Base-by-base conservation (phyloP, 2,329 filamentous ascomycete species). In the Sclerotinia nivalis region DNA sequence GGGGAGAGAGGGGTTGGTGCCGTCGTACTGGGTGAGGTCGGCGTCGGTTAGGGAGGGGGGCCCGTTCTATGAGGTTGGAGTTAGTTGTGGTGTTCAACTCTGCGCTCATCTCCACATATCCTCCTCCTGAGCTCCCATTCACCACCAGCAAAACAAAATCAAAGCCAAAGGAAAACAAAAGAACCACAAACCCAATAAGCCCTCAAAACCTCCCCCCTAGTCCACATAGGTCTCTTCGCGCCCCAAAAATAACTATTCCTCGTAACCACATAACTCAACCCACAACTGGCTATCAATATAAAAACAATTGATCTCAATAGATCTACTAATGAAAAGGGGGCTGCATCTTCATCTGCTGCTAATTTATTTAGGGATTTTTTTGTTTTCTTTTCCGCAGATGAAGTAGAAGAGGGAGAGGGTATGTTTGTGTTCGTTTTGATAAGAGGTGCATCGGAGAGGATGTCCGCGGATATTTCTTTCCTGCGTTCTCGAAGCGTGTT, bases 11-110 rank as follows among this genome's bases (percentile, higher is more conserved):
- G 89, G 83, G 80, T 97, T 89, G 70, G 83, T 86, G 82, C 96
- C 96, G 81, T 97, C 90, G 84, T 91, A 96, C 65, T 83, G 79
- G 59, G 86, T 80, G 62, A 99, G 89, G 79, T 97, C 85, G 28
- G 84, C 83, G 69, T 91, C 90, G 0, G 93, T 97, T 52, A 98
- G 85, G 78, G 86, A 83, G 65, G 92, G 72, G 20, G 93, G 91
- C 1, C 84, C 84, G 71, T 80, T 78, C 85, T 88, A 74, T 49
- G 22, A 4, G 54, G 8, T 40, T 9, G 22, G 50, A 66, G n/a
- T 56, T 68, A 54, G 70, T 49, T 54, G 47, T 54, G 4, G 47
- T 25, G 10, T 18, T 59, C 18, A 52, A 58, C 8, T n/a, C 6
- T 37, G 15, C n/a, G 6, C 6, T 37, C 18, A 49, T 12, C 8